These are phyloP conservation scores for Huntiella savannae DNA, from an alignment of 2,329 filamentous ascomycete genomes.

Conservation along the genomic window DNA sequence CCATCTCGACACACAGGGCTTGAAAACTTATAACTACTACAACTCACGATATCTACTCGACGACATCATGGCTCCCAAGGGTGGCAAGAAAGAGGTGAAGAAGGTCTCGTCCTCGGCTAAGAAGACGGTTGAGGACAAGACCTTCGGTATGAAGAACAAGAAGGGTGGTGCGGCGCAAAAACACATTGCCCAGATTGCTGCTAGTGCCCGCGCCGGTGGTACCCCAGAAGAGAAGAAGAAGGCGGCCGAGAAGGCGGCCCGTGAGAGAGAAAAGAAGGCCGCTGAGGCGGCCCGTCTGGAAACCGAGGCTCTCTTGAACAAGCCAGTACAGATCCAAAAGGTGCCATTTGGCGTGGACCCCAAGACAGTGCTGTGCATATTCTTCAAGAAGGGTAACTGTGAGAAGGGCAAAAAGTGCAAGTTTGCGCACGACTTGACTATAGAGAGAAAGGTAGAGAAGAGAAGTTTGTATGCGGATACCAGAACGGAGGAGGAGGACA, in stretches of 20 bases:
- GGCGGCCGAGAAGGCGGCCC: slow-evolving; percentile 42
- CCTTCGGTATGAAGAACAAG: slow-evolving; percentile 99
- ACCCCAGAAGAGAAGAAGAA: slow-evolving; percentile 77
- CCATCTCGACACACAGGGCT: no score
- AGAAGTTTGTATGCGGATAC: slow-evolving; percentile 77
- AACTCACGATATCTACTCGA: neutral
- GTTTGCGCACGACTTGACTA: slow-evolving; percentile 76
- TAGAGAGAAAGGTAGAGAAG: slow-evolving; percentile 87
- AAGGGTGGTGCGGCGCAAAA: slow-evolving; percentile 83
- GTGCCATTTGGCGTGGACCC: slow-evolving; percentile 95
- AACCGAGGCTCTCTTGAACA: slow-evolving; percentile 63
- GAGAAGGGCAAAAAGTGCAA: slow-evolving; percentile 98
- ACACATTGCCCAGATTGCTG: slow-evolving; percentile 67
- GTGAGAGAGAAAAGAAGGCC: slow-evolving; percentile 78
- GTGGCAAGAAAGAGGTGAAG: slow-evolving; percentile 17
- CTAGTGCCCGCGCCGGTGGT: slow-evolving; percentile 53
- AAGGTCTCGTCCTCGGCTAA: slow-evolving; percentile 33
- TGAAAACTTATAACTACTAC: no score
- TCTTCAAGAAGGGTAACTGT: slow-evolving; percentile 92
- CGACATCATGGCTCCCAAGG: slow-evolving; percentile 52
- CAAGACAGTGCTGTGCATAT: slow-evolving; percentile 91
- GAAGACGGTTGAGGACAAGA: slow-evolving; percentile 76
- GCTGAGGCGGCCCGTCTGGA: slow-evolving; percentile 72
- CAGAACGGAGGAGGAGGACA: slow-evolving; percentile 54
- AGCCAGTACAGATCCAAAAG: slow-evolving; percentile 90